These are phyloP conservation scores for Fusarium subtropicale DNA, from an alignment of 2,329 filamentous ascomycete genomes.

Conservation along the genomic window DNA sequence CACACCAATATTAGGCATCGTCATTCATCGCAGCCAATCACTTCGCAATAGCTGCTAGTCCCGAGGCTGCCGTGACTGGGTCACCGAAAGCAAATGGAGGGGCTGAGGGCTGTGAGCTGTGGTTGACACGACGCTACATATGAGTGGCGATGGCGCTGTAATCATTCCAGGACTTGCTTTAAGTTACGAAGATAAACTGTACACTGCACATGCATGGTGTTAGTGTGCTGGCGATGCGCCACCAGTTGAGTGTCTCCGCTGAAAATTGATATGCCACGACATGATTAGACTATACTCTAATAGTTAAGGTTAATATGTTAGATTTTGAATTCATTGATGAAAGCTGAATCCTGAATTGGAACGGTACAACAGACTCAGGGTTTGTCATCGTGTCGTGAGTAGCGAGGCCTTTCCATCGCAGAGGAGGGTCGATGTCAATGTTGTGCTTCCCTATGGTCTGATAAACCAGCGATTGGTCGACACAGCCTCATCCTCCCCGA, in stretches of 20 bases:
- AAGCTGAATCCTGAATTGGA: too few relatives aligned
- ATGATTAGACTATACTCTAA: background rate
- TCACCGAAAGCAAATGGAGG: background rate
- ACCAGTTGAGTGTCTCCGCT: background rate
- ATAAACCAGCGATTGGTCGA: background rate
- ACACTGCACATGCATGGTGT: background rate
- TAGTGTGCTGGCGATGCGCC: background rate
- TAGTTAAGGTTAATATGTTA: background rate
- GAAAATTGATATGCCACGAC: background rate
- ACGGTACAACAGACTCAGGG: background rate
- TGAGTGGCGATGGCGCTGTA: background rate
- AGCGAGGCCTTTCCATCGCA: background rate
- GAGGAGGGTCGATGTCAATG: background rate
- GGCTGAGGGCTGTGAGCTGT: background rate
- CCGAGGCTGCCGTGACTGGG: background rate
- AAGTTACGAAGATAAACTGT: background rate
- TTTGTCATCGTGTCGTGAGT: background rate
- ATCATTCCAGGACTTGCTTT: background rate
- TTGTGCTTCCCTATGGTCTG: background rate
- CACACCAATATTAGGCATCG: background rate
- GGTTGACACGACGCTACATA: background rate
- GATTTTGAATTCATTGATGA: too few relatives aligned
- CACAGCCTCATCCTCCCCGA: background rate
- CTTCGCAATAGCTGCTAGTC: background rate
- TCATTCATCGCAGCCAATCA: background rate